Conservation (phyloP, 192 early-diverging fungal species). For the Podila epicladia region DNA sequence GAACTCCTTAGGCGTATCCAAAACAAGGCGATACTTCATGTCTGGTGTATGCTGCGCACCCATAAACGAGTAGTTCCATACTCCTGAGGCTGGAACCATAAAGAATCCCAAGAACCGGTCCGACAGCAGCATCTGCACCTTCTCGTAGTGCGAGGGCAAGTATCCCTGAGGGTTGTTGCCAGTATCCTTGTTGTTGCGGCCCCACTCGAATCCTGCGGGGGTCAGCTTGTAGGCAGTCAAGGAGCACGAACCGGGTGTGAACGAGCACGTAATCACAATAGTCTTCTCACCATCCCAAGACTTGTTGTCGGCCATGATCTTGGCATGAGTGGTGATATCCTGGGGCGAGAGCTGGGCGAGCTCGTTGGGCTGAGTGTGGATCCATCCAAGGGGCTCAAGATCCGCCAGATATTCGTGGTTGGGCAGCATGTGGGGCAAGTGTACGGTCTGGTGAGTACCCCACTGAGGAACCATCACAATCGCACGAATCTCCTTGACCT, state of each 20-base stretch:
- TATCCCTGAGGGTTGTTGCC: constrained; percentile 89
- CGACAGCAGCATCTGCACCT: constrained; percentile 96
- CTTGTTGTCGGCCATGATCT: constrained; percentile 87
- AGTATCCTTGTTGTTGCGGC: constrained; percentile 90
- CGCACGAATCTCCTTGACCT: constrained; percentile 95
- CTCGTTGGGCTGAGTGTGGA: constrained; percentile 97
- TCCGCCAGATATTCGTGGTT: constrained; percentile 92
- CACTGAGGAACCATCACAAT: constrained; percentile 98
- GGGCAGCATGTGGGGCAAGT: constrained; percentile 88
- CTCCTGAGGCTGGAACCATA: constrained; percentile 94
- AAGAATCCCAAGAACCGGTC: constrained; percentile 98
- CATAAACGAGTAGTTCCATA: constrained; percentile 99
- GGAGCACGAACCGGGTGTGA: constrained; percentile 98
- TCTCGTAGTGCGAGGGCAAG: constrained; percentile 88
- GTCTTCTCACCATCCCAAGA: constrained; percentile 97
- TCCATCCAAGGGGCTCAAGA: constrained; percentile 97
- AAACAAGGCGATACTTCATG: constrained; percentile 90
- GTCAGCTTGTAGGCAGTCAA: constrained; percentile 96
- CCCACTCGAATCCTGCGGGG: constrained; percentile 98
- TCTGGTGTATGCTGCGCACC: constrained; percentile 90
- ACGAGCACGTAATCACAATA: constrained; percentile 92
- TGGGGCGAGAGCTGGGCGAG: constrained; percentile 88
- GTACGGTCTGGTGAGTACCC: constrained; percentile 95
- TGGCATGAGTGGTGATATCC: constrained; percentile 92
- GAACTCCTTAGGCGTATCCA: constrained; percentile 96